Conservation (phyloP, 805 yeast species). For the Vanderwaltozyma verrucispora region DNA sequence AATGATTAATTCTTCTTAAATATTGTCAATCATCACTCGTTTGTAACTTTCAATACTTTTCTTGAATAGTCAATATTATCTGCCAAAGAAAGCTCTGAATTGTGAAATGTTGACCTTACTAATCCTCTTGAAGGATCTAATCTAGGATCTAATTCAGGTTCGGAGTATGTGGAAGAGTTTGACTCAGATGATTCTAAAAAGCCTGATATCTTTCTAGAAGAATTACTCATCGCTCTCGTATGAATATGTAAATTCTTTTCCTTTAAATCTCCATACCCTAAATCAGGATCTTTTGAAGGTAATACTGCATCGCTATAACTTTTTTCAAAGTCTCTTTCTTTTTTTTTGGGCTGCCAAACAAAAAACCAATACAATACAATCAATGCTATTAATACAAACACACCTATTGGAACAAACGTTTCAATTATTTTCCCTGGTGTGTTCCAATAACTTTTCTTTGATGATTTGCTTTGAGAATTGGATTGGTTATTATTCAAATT, state of each 20-base stretch:
- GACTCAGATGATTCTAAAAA: neutral
- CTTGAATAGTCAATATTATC: slow-evolving; percentile 42
- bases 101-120: slow-evolving; percentile 3
- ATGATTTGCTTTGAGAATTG: neutral
- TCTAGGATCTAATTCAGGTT: slow-evolving; percentile 32
- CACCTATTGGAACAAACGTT: slow-evolving; percentile 69
- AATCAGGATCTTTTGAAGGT: slow-evolving; percentile 7
- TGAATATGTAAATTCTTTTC: slow-evolving; percentile 9
- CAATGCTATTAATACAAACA: slow-evolving; percentile 41
- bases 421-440: slow-evolving; percentile 77
- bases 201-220: neutral
- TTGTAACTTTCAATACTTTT: slow-evolving; percentile 36
- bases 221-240: slow-evolving; percentile 14
- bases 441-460: slow-evolving; percentile 43
- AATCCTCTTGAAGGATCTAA: slow-evolving; percentile 23
- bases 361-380: slow-evolving; percentile 34
- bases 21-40: no score
- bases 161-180: slow-evolving; percentile 4
- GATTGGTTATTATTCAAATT: slow-evolving; percentile 2
- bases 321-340: slow-evolving; percentile 17
- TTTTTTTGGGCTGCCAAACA: slow-evolving; percentile 15
- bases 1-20: no score
- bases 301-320: slow-evolving; percentile 16
- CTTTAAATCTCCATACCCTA: slow-evolving; percentile 1
- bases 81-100: slow-evolving; percentile 28